Evolutionary conservation across 352 stramenopile genomes (phyloP).

Genomic region (Phytopythium aichiense): DNA sequence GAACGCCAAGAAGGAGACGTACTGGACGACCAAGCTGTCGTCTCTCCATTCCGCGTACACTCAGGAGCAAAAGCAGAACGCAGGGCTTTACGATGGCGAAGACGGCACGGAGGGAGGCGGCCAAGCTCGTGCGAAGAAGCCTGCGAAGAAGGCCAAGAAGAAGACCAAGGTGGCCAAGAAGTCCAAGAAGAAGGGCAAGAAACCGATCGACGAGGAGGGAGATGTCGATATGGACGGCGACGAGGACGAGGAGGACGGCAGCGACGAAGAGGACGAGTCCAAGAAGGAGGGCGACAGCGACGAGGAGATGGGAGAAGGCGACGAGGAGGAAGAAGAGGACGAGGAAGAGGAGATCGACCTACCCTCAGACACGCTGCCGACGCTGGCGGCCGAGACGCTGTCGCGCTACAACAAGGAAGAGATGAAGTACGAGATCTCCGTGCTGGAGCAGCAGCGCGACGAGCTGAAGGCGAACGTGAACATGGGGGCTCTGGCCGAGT

Average conservation of each 20-base stretch:
- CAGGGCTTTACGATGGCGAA: constrained; percentile 68
- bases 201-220: constrained; percentile 10
- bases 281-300: constrained; percentile 27
- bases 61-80: constrained; percentile 72
- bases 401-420: constrained; percentile 89
- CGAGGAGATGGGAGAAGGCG: constrained; percentile 3
- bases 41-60: constrained; percentile 57
- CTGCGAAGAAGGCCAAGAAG: constrained; percentile 40
- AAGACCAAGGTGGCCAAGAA: constrained; percentile 29
- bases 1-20: constrained; percentile 85
- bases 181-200: constrained; percentile 12
- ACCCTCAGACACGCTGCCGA: constrained; percentile 60
- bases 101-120: neutral
- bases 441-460: constrained; percentile 91
- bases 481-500: constrained; percentile 89
- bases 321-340: constrained; percentile 13
- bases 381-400: constrained; percentile 70
- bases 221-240: constrained; percentile 27
- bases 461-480: constrained; percentile 94
- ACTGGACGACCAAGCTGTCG: constrained; percentile 79
- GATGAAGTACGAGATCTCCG: constrained; percentile 92
- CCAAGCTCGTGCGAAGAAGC: constrained; percentile 13
- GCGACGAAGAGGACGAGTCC: constrained; percentile 12
- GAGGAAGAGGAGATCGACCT: constrained; percentile 30
- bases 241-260: constrained; percentile 22